Percentiles rank a stretch among this genome's conserved stretches.
phyloP scores from a whole-genome alignment of 164 flowering plant species.

The Litsea cubeba region DNA sequence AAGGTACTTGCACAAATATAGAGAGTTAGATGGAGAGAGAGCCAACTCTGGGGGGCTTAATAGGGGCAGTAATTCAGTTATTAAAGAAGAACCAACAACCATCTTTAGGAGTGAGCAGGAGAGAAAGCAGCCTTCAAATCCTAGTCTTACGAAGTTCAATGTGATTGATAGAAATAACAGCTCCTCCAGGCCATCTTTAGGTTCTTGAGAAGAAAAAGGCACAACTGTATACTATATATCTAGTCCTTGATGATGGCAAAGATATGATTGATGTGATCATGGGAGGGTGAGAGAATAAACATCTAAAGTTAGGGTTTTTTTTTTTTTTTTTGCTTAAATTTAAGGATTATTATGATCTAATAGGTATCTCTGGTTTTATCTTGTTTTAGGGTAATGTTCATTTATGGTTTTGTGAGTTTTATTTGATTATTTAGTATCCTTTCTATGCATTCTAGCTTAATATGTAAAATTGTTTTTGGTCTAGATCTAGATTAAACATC shows the following conservation, averaged over 20 bases:
- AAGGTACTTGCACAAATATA: conserved; percentile 53
- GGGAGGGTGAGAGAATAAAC: neutral
- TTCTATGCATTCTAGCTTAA: neutral
- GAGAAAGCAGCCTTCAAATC: neutral
- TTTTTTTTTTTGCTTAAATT: conserved; percentile 5
- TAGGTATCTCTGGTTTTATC: neutral
- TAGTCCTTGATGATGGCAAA: conserved; percentile 2
- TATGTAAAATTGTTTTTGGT: neutral
- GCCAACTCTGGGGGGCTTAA: conserved; percentile 25
- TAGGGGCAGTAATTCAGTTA: neutral
- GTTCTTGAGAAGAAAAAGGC: conserved; percentile 4
- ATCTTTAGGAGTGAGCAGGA: conserved; percentile 10
- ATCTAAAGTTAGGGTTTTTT: neutral
- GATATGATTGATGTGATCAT: neutral
- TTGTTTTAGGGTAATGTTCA: neutral
- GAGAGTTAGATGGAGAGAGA: conserved; percentile 57
- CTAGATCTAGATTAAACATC: neutral
- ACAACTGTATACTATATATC: neutral
- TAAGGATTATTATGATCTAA: neutral
- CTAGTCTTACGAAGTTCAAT: conserved; percentile 1
- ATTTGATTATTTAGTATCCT: neutral
- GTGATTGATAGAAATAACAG: conserved; percentile 24
- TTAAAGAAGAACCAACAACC: neutral
- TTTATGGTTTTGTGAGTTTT: neutral
- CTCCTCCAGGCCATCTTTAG: conserved; percentile 29